Conservation (phyloP, 139 green algal species). For the Chlorella ohadii region DNA sequence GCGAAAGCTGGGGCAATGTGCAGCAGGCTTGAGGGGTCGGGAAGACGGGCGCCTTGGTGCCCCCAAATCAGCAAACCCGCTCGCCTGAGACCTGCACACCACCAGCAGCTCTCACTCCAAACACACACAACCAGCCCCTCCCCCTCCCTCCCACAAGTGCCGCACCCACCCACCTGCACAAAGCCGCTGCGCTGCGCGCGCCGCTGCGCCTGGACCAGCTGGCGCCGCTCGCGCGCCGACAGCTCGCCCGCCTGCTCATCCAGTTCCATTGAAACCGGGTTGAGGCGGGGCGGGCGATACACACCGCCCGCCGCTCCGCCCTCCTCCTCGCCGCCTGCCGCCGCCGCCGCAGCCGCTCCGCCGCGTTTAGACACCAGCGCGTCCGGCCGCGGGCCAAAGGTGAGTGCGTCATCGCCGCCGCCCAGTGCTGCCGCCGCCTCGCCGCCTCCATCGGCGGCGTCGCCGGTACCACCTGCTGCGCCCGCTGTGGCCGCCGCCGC, state of each 20-base stretch:
- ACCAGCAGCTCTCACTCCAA: background rate
- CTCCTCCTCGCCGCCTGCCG: background rate
- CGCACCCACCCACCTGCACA: conserved; percentile 43
- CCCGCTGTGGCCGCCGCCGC: conserved; percentile 41
- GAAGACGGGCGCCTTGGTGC: too few species aligned
- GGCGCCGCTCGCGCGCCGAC: conserved; percentile 45
- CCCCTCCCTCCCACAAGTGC: background rate
- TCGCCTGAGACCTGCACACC: background rate
- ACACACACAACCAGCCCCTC: too few species aligned
- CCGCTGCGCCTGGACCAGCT: conserved; percentile 48
- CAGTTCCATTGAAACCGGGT: conserved; percentile 86
- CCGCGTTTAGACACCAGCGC: conserved; percentile 72
- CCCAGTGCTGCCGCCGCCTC: conserved; percentile 48
- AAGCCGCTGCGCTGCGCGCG: conserved; percentile 67
- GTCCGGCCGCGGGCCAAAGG: conserved; percentile 76
- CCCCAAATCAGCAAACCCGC: too few species aligned
- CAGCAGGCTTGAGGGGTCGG: too few species aligned
- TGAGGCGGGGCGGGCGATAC: conserved; percentile 92
- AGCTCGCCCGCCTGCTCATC: conserved; percentile 41
- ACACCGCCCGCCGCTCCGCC: conserved; percentile 62
- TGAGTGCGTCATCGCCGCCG: conserved; percentile 48
- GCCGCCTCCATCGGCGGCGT: conserved; percentile 37
- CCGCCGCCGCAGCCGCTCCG: conserved; percentile 8
- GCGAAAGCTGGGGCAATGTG: too few species aligned
- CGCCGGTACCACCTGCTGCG: background rate